Base-by-base conservation (phyloP, 2,329 filamentous ascomycete genomes). In the Alternaria sp. region DNA sequence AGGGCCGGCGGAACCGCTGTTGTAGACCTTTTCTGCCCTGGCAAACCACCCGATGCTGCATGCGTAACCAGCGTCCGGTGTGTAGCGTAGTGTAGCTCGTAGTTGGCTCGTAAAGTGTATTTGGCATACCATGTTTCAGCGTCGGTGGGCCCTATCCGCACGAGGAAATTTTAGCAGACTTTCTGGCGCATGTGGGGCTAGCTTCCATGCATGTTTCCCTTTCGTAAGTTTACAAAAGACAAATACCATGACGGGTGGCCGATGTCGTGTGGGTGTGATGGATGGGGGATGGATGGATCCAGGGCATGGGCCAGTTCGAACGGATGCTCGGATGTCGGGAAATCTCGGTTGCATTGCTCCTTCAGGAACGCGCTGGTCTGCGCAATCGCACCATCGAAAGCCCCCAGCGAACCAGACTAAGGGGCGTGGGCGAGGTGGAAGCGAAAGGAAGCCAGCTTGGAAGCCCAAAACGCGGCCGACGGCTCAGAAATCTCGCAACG, bases 41-140 rank as follows among this genome's bases (percentile, higher is more conserved):
- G n/a, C n/a, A 41, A 47, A 62, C 55, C 37, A 44, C 45, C 28
- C 33, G 33, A 47, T 33, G 41, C n/a, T 53, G 55, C 26, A 49
- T 49, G 60, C 28, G 60, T 57, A 18, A 37, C 55, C 59, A 50
- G 47, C 28, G 45, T 45, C 46, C 54, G 53, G 53, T 44, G 53
- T 53, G 30, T 50, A 18, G 44, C 33, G 23, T 28, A 21, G 44
- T 41, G 23, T 44, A 56, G 58, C 43, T 56, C 23, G 41, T 43
- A 11, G 55, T 9, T 25, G 28, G 60, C 46, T 53, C 60, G 23
- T 41, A 56, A 56, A 50, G 46, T 56, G 56, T 46, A 63, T 63
- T 63, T 55, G 61, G 61, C 57, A 43, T 63, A 26, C 58, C 51
- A 44, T 55, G 61, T 63, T 63, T 63, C 61, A 63, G 44, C 57